phyloP scores from a whole-genome alignment of 345 rosid species.

The Hevea brasiliensis region DNA sequence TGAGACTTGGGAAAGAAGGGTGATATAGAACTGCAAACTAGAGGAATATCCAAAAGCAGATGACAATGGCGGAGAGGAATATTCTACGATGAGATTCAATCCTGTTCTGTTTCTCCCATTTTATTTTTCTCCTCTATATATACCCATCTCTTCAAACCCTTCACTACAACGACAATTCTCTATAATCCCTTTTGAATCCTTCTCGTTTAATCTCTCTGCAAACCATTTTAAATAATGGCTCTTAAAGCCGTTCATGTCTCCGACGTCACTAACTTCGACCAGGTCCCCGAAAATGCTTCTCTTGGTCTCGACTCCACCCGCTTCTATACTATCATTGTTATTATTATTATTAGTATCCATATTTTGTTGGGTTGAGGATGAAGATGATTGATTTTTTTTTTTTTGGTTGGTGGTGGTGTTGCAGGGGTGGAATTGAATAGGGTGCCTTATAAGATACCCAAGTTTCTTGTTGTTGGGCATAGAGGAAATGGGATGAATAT shows the following conservation, averaged over 20 bases:
- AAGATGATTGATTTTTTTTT: too few species aligned
- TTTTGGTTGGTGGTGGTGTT: background rate
- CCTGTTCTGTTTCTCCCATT: background rate
- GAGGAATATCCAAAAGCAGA: constrained; percentile 29
- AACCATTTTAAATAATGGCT: too few species aligned
- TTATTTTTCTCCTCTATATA: constrained; percentile 7
- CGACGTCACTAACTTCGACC: constrained; percentile 75
- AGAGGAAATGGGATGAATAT: constrained; percentile 92
- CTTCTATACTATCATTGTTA: constrained; percentile 44
- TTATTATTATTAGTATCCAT: background rate
- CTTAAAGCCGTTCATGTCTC: constrained; percentile 82
- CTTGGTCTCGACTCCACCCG: constrained; percentile 38
- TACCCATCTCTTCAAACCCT: constrained; percentile 6
- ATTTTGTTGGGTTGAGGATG: background rate
- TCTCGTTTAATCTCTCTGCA: background rate
- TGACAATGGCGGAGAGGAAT: constrained; percentile 14
- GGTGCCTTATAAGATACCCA: constrained; percentile 43
- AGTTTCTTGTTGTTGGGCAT: constrained; percentile 80
- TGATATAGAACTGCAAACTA: too few species aligned
- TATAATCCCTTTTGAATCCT: background rate
- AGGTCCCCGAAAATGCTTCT: constrained; percentile 56
- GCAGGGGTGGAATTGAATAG: constrained; percentile 41
- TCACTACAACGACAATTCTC: background rate
- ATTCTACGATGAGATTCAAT: constrained; percentile 24
- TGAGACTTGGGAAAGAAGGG: too few species aligned